phyloP scores from a whole-genome alignment of 805 yeast species.

The Maudiozyma bulderi region DNA sequence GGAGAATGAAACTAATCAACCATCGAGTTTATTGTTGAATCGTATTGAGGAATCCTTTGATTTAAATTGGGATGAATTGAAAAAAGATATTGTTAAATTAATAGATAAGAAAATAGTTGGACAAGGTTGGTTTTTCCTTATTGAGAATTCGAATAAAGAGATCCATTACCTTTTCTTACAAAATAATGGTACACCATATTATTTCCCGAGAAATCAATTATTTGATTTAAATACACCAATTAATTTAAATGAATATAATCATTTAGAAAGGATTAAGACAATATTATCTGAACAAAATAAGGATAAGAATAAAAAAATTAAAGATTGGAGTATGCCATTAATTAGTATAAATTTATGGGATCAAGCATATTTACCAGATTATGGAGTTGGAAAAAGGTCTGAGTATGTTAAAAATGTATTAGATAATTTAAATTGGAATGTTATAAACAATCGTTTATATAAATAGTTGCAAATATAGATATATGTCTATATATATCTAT shows the following conservation, averaged over 20 bases:
- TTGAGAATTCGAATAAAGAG: constrained; percentile 54
- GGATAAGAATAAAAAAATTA: constrained; percentile 20
- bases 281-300: constrained; percentile 14
- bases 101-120: constrained; percentile 38
- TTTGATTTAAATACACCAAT: constrained; percentile 71
- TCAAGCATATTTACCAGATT: constrained; percentile 75
- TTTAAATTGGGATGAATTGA: constrained; percentile 39
- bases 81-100: constrained; percentile 37
- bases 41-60: constrained; percentile 29
- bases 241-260: constrained; percentile 42
- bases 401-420: constrained; percentile 66
- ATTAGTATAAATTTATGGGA: constrained; percentile 83
- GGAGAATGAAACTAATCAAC: constrained; percentile 13
- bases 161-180: constrained; percentile 46
- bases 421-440: constrained; percentile 77
- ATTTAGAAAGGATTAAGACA: constrained; percentile 35
- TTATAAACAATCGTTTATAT: constrained; percentile 40
- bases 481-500: background rate
- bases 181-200: constrained; percentile 73
- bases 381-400: constrained; percentile 65
- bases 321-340: constrained; percentile 53
- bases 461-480: constrained; percentile 4
- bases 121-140: constrained; percentile 72
- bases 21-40: constrained; percentile 30
- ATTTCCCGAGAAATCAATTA: constrained; percentile 57